These are phyloP conservation scores for Cytospora paraplurivora DNA, from an alignment of 2,329 filamentous ascomycete species.

Conservation along the genomic window DNA sequence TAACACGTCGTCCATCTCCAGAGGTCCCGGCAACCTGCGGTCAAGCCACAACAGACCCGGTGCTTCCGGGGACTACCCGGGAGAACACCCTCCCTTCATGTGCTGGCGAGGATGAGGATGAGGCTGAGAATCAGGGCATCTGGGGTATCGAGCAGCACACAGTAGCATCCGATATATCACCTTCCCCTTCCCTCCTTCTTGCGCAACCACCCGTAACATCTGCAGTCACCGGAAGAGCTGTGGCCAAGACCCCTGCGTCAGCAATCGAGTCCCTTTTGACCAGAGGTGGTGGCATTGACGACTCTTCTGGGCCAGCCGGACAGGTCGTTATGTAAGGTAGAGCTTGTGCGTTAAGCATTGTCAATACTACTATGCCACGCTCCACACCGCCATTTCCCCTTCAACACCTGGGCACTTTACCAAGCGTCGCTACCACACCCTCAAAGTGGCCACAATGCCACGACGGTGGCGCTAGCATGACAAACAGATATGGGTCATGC, in stretches of 20 bases:
- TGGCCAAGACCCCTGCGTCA: background rate
- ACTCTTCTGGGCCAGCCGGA: background rate
- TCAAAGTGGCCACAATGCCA: background rate
- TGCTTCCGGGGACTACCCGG: background rate
- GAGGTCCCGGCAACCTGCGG: conserved; percentile 10
- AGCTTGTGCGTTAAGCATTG: conserved; percentile 12
- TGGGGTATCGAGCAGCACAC: background rate
- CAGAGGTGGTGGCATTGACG: background rate
- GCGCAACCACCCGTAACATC: background rate
- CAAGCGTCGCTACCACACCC: background rate
- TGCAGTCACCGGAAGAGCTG: background rate
- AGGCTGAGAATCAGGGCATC: background rate
- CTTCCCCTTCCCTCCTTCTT: background rate
- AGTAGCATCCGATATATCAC: background rate
- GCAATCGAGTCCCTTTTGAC: background rate
- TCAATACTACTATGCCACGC: conserved; percentile 8
- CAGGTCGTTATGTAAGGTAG: background rate
- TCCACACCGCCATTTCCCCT: conserved; percentile 21
- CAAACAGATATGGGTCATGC: background rate
- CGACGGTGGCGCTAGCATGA: conserved; percentile 11
- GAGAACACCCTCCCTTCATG: background rate
- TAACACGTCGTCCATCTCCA: conserved; percentile 11
- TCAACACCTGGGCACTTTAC: background rate
- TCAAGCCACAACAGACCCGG: conserved; percentile 15
- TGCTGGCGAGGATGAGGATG: background rate